Conservation (phyloP, 805 yeast species). For the Monosporozyma servazzii region DNA sequence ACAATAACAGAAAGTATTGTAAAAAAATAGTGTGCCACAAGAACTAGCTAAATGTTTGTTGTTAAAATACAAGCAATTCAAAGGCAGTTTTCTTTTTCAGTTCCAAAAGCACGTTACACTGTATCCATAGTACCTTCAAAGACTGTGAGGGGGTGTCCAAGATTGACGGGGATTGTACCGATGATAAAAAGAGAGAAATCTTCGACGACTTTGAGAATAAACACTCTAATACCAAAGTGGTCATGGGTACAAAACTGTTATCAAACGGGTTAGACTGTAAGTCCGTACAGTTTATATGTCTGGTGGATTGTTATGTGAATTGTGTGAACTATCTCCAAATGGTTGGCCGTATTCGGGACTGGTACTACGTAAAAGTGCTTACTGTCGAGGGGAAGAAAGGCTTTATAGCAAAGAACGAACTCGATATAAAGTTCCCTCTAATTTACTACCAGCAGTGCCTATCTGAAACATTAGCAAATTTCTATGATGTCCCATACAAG, state of each 20-base stretch:
- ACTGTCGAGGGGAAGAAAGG: no score
- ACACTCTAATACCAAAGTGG: background rate
- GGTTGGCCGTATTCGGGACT: background rate
- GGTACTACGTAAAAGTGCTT: background rate
- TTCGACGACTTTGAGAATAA: background rate
- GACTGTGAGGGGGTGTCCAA: background rate
- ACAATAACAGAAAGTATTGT: no score
- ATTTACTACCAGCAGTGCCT: no score
- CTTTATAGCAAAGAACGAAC: no score
- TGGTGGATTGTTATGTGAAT: background rate
- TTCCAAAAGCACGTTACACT: background rate
- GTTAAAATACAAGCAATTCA: background rate
- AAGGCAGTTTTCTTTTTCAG: background rate
- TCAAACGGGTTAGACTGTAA: background rate
- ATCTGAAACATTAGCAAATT: no score
- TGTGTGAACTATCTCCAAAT: background rate
- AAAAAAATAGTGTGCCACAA: no score
- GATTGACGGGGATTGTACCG: background rate
- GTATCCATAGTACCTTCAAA: background rate
- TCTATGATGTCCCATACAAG: no score
- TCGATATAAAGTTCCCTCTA: no score
- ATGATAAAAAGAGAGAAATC: no score
- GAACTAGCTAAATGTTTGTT: no score
- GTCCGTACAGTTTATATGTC: background rate
- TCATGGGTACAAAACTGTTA: background rate